Conservation (phyloP, 106 monocot genomes). For the Ottelia alismoides region DNA sequence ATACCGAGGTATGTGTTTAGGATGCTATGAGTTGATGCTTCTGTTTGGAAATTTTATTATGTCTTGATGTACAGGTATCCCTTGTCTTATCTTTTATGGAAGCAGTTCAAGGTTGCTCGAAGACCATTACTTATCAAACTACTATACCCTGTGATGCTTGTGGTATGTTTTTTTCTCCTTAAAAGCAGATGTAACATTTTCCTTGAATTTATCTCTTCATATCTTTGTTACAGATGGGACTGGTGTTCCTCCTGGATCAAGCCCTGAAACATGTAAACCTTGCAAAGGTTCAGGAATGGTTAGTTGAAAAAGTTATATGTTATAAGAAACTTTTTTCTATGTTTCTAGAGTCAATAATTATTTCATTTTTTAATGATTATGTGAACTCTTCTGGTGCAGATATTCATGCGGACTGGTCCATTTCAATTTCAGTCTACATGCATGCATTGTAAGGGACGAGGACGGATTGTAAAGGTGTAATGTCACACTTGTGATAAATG, state of each 20-base stretch:
- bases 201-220: neutral
- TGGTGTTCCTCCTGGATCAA: constrained; percentile 91
- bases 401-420: constrained; percentile 67
- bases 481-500: neutral
- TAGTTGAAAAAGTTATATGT: constrained; percentile 5
- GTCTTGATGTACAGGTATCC: constrained; percentile 8
- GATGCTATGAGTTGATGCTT: neutral
- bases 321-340: no score
- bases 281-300: constrained; percentile 92
- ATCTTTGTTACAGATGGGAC: constrained; percentile 40
- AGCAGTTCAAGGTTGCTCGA: constrained; percentile 34
- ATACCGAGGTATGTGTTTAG: constrained; percentile 17
- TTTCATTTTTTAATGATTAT: no score
- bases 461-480: constrained; percentile 69
- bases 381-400: constrained; percentile 28
- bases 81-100: constrained; percentile 36
- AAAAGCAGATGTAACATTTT: neutral
- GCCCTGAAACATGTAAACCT: constrained; percentile 73
- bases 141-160: constrained; percentile 39
- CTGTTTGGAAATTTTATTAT: neutral
- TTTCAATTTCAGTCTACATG: constrained; percentile 74
- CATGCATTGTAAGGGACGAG: constrained; percentile 61
- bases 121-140: constrained; percentile 23
- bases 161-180: constrained; percentile 36
- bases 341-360: no score